Evolutionary conservation across 768 basidiomycete genomes (phyloP).

Genomic region (Termitomyces bulborhizus): DNA sequence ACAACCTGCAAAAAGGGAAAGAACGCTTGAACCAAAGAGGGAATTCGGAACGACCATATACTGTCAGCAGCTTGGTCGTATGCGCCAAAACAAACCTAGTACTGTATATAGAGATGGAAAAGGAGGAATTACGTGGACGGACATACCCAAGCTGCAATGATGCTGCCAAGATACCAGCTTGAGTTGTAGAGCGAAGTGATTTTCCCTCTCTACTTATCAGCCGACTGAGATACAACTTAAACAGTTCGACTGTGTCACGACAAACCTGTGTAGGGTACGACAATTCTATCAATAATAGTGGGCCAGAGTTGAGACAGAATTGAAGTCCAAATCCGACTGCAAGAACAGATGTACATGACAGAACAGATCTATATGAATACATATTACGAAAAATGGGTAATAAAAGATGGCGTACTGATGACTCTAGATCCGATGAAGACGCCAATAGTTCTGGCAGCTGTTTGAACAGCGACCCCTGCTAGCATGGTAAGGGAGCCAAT

Average conservation of each 20-base stretch:
- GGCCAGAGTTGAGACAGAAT: slow-evolving; percentile 57
- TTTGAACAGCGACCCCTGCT: slow-evolving; percentile 53
- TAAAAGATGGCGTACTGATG: slow-evolving; percentile 31
- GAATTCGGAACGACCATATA: slow-evolving; percentile 61
- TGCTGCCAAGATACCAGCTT: slow-evolving; percentile 71
- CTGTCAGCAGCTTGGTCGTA: slow-evolving; percentile 30
- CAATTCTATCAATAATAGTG: slow-evolving; percentile 58
- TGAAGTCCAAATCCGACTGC: slow-evolving; percentile 62
- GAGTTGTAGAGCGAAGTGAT: slow-evolving; percentile 65
- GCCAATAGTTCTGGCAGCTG: slow-evolving; percentile 35
- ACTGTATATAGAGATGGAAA: not conserved
- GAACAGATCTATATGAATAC: too few species aligned
- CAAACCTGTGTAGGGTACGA: slow-evolving; percentile 66
- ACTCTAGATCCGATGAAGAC: slow-evolving; percentile 55
- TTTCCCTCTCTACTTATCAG: slow-evolving; percentile 36
- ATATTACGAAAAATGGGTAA: not conserved
- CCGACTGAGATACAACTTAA: not conserved
- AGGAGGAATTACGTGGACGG: not conserved
- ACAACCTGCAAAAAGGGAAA: slow-evolving; percentile 50
- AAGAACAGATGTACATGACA: not conserved
- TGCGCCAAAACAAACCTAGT: slow-evolving; percentile 36
- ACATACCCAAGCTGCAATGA: slow-evolving; percentile 45
- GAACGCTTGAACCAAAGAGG: slow-evolving; percentile 55
- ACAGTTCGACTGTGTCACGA: not conserved
- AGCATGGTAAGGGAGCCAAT: slow-evolving; percentile 60